Evolutionary conservation across 352 stramenopile genomes (phyloP), one percentile per base, ranked within the genome.

Genomic region (Pythium coloratum): DNA sequence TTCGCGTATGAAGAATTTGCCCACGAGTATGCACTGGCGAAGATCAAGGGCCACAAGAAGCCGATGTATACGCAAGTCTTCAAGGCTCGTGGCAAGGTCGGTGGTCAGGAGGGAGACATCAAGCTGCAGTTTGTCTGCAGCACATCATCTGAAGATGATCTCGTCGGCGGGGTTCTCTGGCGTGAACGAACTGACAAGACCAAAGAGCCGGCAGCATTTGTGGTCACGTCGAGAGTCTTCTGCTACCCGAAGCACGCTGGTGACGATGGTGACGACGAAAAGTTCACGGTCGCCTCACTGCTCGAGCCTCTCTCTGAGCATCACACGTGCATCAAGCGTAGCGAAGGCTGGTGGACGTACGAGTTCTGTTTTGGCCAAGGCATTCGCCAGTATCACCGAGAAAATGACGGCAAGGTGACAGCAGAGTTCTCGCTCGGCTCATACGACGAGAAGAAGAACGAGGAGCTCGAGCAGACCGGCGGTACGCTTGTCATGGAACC

Each of bases 301-400:
- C 62, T 92, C 51, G 71, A 76, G 50, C 85, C 87, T 1, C 55
- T 92, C 30, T 66, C 69, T 8, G 75, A 81, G 33, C 54, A 71
- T 2, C 72, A 75, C 24, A 88, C 81, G 47, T 95, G 87, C 64
- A 70, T 93, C 26, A 93, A 89, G 59, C 75, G 84, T 20, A 93
- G 86, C 40, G 87, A 95, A 75, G 84, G 86, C 18, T 92, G 84
- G 84, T 91, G 84, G 87, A 91, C 87, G 9, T 93, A 93, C 66
- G 84, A 95, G 67, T 87, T 92, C 57, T 95, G 87, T 64, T 88
- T 95, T 57, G 85, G 84, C 33, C 70, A 77, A 6, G 76, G 76
- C 33, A 71, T 92, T 28, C 80, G 84, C 33, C 87, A 95, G 67
- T 95, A 91, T 60, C 87, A 93, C 34, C 82, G 82, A 42, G 77